These are phyloP conservation scores for Meredithiella fracta DNA, from an alignment of 2,329 filamentous ascomycete species.

Conservation along the genomic window DNA sequence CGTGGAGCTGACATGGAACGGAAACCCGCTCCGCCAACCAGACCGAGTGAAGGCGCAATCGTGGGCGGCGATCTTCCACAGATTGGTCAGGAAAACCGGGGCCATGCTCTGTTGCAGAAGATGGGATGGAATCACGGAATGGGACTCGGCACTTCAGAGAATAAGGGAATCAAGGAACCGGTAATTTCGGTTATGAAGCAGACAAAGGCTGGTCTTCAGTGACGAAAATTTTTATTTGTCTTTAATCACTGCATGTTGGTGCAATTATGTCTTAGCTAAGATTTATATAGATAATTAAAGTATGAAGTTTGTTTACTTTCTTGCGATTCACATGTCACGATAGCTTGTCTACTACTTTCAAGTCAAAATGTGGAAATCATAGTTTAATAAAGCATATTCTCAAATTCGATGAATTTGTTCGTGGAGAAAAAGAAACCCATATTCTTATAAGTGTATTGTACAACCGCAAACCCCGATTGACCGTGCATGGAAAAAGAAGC, in stretches of 20 bases:
- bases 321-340: too few relatives aligned
- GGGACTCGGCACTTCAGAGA: constrained; percentile 63
- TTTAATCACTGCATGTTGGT: too few relatives aligned
- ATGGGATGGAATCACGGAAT: constrained; percentile 93
- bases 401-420: constrained; percentile 18
- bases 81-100: constrained; percentile 65
- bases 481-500: constrained; percentile 39
- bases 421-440: constrained; percentile 33
- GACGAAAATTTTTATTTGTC: too few relatives aligned
- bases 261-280: too few relatives aligned
- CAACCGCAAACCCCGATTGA: constrained; percentile 55
- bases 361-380: too few relatives aligned
- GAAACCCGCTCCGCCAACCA: constrained; percentile 16
- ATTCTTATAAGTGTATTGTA: constrained; percentile 51
- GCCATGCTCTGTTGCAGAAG: constrained; percentile 77
- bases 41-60: constrained; percentile 56
- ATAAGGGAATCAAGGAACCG: constrained; percentile 76
- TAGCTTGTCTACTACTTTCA: too few relatives aligned
- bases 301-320: too few relatives aligned
- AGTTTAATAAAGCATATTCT: neutral
- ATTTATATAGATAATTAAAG: too few relatives aligned
- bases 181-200: constrained; percentile 78
- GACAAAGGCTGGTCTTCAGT: constrained; percentile 69
- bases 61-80: constrained; percentile 77
- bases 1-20: neutral